A percentile compares a stretch with the other conserved stretches of the same genome.
Conservation (phyloP, 495 filamentous ascomycete genomes). For the Viridothelium virens region DNA sequence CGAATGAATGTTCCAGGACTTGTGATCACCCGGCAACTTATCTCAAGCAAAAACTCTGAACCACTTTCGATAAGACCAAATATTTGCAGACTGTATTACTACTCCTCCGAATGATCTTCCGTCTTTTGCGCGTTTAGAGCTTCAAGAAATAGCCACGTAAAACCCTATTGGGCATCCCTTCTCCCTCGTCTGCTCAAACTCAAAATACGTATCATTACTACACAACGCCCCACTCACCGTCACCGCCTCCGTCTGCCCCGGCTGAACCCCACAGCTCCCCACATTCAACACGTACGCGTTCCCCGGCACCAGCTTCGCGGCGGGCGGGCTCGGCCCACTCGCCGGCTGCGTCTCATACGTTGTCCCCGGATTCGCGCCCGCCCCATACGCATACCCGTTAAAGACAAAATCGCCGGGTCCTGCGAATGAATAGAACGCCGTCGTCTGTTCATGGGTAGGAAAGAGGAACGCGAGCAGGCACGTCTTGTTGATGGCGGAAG, state of each 20-base stretch:
- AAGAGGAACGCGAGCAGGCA: conserved; percentile 26
- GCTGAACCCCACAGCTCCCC: conserved; percentile 18
- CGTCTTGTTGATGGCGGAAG: conserved; percentile 19
- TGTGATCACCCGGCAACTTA: background rate
- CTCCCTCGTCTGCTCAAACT: conserved; percentile 8
- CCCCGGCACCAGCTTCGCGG: conserved; percentile 19
- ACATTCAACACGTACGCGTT: conserved; percentile 21
- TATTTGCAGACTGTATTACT: background rate
- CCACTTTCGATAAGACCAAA: background rate
- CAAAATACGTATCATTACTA: conserved; percentile 8
- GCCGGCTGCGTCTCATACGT: conserved; percentile 21
- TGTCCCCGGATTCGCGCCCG: conserved; percentile 15
- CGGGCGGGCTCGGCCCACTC: conserved; percentile 19
- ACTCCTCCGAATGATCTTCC: background rate
- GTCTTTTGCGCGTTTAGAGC: too few relatives aligned
- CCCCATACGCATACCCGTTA: conserved; percentile 27
- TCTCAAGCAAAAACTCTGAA: too few relatives aligned
- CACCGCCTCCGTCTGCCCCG: background rate
- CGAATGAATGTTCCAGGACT: background rate
- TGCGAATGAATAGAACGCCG: conserved; percentile 73
- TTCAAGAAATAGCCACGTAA: conserved; percentile 2
- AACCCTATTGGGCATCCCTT: background rate
- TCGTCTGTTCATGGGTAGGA: conserved; percentile 34
- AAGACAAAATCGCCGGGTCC: conserved; percentile 57
- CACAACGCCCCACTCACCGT: conserved; percentile 11